A percentile compares a stretch with the other conserved stretches of the same genome.
Evolutionary conservation across 257 asterid species (phyloP).

Genomic region (Penstemon davidsonii): DNA sequence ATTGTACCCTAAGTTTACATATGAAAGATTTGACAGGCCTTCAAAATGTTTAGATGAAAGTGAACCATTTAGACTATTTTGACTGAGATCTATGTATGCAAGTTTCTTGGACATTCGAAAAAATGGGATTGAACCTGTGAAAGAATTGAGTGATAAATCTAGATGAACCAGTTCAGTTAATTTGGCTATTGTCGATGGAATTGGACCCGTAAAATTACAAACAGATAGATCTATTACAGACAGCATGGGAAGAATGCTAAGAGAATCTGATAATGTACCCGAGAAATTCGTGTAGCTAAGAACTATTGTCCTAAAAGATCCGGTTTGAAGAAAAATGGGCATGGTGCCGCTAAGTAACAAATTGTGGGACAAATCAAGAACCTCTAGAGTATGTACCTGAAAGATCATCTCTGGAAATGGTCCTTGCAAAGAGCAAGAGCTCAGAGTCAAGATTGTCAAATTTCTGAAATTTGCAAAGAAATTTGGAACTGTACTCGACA

Average conservation of each 20-base stretch:
- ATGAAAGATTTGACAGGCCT: slow-evolving; percentile 35
- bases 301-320: no score
- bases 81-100: slow-evolving; percentile 30
- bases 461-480: slow-evolving; percentile 35
- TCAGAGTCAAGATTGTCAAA: slow-evolving; percentile 41
- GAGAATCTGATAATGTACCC: slow-evolving; percentile 31
- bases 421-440: slow-evolving; percentile 42
- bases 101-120: slow-evolving; percentile 46
- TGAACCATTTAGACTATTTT: slow-evolving; percentile 40
- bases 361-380: slow-evolving; percentile 32
- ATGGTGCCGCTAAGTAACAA: no score
- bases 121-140: slow-evolving; percentile 44
- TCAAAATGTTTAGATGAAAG: slow-evolving; percentile 42
- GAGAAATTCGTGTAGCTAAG: no score
- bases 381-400: slow-evolving; percentile 34
- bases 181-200: slow-evolving; percentile 40
- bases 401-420: slow-evolving; percentile 41
- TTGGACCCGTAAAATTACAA: slow-evolving; percentile 47
- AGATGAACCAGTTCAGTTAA: slow-evolving; percentile 37
- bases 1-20: slow-evolving; percentile 37
- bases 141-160: slow-evolving; percentile 39
- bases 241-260: slow-evolving; percentile 38
- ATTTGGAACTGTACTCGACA: slow-evolving; percentile 33
- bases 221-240: slow-evolving; percentile 33
- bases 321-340: no score